These are phyloP conservation scores for Ceratocystis huliohia DNA, from an alignment of 2,329 filamentous ascomycete species.

Conservation along the genomic window DNA sequence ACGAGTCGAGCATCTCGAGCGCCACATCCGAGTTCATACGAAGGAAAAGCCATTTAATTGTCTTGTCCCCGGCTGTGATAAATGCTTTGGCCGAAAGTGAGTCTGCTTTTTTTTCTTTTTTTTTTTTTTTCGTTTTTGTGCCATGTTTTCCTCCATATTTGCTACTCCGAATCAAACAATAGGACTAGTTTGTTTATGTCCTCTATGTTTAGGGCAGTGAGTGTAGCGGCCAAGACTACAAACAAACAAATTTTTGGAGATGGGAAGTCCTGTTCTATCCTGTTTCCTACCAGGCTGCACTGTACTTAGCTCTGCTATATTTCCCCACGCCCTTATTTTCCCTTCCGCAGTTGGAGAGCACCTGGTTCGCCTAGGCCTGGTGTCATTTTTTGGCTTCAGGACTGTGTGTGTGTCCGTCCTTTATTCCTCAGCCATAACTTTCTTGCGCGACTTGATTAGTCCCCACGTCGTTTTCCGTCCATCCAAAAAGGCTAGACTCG, in stretches of 20 bases:
- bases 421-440: neutral
- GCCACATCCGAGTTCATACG: constrained; percentile 51
- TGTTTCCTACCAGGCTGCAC: neutral
- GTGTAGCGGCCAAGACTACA: neutral
- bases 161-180: constrained; percentile 18
- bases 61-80: constrained; percentile 46
- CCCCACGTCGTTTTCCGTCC: neutral
- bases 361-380: neutral
- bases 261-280: neutral
- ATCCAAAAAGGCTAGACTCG: neutral
- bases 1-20: constrained; percentile 51
- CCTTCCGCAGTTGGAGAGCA: neutral
- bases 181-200: neutral
- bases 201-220: neutral
- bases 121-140: constrained; percentile 5
- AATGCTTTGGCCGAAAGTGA: constrained; percentile 50
- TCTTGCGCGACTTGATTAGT: neutral
- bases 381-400: neutral
- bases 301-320: neutral
- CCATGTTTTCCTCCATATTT: constrained; percentile 6
- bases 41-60: constrained; percentile 54
- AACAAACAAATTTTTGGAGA: neutral
- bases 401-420: neutral
- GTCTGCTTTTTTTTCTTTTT: constrained; percentile 23
- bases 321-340: neutral